Evolutionary conservation across 306 rosid genomes (phyloP).

Genomic region (Cucurbita argyrosperma): DNA sequence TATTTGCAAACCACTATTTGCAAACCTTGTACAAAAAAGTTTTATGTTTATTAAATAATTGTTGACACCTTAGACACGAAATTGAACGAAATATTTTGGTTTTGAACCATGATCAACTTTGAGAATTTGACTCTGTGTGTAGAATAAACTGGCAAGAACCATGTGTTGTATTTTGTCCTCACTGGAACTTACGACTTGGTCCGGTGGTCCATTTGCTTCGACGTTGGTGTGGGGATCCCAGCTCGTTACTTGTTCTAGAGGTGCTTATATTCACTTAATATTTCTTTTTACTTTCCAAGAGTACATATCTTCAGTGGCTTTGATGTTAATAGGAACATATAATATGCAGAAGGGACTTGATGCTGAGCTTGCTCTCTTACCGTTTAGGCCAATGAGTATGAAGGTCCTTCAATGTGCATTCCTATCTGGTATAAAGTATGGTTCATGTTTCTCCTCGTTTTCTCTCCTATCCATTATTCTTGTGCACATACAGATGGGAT

Average conservation of each 20-base stretch:
- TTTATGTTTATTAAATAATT: background rate
- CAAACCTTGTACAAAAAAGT: background rate
- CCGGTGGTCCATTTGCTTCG: constrained; percentile 71
- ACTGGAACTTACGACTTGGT: constrained; percentile 83
- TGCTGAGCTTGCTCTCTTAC: constrained; percentile 56
- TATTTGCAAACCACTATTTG: background rate
- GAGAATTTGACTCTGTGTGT: constrained; percentile 14
- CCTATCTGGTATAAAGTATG: constrained; percentile 65
- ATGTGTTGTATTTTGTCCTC: constrained; percentile 71
- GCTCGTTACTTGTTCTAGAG: constrained; percentile 77
- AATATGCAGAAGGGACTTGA: constrained; percentile 41
- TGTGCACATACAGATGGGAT: background rate
- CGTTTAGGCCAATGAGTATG: constrained; percentile 67
- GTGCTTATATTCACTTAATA: constrained; percentile 15
- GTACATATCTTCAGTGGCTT: background rate
- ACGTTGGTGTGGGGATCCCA: constrained; percentile 60
- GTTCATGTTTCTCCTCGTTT: constrained; percentile 4
- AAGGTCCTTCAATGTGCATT: constrained; percentile 70
- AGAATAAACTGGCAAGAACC: constrained; percentile 81
- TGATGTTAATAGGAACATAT: background rate
- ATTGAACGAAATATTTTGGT: background rate
- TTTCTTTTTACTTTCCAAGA: background rate
- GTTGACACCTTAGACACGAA: background rate
- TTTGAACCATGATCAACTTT: background rate
- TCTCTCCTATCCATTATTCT: background rate